A percentile compares a stretch with the other conserved stretches of the same genome.
These are phyloP conservation scores for Pseudonitzschia multiseries DNA, from an alignment of 108 stramenopile genomes.

Conservation along the genomic window DNA sequence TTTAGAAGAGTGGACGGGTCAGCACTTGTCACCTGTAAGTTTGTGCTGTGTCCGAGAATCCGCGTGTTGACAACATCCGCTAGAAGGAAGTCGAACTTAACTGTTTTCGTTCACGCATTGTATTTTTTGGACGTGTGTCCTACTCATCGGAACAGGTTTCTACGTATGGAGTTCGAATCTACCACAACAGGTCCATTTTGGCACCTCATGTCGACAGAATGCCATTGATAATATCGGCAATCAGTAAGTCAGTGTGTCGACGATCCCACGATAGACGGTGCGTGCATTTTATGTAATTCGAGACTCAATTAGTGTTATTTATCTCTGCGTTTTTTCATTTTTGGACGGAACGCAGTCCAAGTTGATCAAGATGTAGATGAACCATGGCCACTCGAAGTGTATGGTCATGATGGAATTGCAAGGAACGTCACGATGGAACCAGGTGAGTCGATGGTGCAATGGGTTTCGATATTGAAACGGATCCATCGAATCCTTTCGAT, in stretches of 20 bases:
- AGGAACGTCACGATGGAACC: conserved; percentile 92
- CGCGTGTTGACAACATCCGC: neutral
- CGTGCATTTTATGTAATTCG: neutral
- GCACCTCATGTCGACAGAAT: conserved; percentile 89
- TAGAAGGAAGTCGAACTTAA: neutral
- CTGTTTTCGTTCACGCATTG: neutral
- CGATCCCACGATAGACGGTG: neutral
- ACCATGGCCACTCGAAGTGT: conserved; percentile 85
- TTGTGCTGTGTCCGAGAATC: conserved; percentile 51
- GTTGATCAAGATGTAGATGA: conserved; percentile 84
- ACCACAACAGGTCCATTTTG: conserved; percentile 67
- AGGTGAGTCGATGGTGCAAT: conserved; percentile 66
- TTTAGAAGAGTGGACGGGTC: conserved; percentile 90
- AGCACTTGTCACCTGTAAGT: conserved; percentile 65
- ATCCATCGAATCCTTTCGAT: neutral
- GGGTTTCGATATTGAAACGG: neutral
- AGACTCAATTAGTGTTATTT: neutral
- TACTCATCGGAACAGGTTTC: conserved; percentile 47
- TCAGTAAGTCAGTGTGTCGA: conserved; percentile 59
- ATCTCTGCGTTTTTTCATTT: neutral
- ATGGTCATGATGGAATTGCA: conserved; percentile 83
- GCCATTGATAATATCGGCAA: conserved; percentile 81
- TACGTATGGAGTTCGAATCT: conserved; percentile 79
- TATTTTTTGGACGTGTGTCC: conserved; percentile 6
- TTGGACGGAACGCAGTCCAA: conserved; percentile 32